Evolutionary conservation across 495 filamentous ascomycete species (phyloP).

Genomic region (Tuber indicum): DNA sequence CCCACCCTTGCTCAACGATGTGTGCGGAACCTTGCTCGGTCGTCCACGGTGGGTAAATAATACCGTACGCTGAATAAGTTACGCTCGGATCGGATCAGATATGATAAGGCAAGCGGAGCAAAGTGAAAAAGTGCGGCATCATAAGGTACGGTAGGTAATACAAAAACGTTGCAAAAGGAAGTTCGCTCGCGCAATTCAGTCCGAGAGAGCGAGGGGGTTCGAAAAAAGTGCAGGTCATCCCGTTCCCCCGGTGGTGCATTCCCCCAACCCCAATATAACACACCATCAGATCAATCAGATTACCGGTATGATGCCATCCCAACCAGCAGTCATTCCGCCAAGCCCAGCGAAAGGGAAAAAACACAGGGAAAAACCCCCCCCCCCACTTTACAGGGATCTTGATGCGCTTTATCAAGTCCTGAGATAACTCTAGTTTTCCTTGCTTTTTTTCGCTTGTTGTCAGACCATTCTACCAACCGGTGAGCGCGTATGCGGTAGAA

Average conservation of each 20-base stretch:
- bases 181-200: neutral
- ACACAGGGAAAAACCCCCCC: neutral
- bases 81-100: neutral
- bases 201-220: neutral
- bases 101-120: neutral
- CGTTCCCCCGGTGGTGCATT: neutral
- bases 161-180: neutral
- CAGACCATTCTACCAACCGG: neutral
- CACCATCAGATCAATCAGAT: slow-evolving; percentile 5
- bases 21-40: neutral
- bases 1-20: neutral
- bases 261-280: neutral
- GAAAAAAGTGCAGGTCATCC: neutral
- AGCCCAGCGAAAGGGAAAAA: neutral
- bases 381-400: neutral
- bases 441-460: neutral
- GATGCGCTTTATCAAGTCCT: neutral
- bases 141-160: neutral
- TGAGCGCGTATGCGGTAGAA: neutral
- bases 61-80: neutral
- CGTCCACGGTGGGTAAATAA: neutral
- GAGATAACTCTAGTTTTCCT: neutral
- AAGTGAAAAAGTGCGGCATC: neutral
- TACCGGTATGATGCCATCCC: neutral
- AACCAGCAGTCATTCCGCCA: neutral